Evolutionary conservation across 352 stramenopile species (phyloP).

Genomic region (Lagenidium giganteum): DNA sequence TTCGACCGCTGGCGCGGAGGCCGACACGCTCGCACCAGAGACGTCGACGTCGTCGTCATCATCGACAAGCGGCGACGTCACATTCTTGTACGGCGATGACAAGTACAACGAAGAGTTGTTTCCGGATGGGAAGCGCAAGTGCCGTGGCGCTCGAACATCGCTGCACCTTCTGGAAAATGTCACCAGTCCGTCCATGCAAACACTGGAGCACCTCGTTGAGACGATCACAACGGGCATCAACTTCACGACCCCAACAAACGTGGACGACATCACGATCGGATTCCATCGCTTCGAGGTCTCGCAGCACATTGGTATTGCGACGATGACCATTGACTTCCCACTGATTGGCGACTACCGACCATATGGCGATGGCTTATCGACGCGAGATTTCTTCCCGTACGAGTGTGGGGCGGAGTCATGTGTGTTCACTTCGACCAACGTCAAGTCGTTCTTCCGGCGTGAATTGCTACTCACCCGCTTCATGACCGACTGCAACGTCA

Average conservation of each 20-base stretch:
- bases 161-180: constrained; percentile 22
- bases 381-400: no score
- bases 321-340: constrained; percentile 32
- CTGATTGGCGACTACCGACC: constrained; percentile 22
- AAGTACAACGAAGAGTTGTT: constrained; percentile 5
- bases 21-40: no score
- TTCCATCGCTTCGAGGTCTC: constrained; percentile 32
- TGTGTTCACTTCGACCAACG: constrained; percentile 31
- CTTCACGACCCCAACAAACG: constrained; percentile 22
- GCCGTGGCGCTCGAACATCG: constrained; percentile 27
- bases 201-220: constrained; percentile 14
- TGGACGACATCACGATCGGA: no score
- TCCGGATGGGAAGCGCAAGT: constrained; percentile 19
- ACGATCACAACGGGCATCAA: constrained; percentile 15
- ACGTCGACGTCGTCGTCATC: background rate
- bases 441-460: constrained; percentile 23
- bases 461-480: constrained; percentile 32
- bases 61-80: constrained; percentile 1
- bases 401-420: constrained; percentile 27
- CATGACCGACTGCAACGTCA: constrained; percentile 25
- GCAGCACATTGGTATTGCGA: constrained; percentile 24
- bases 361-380: constrained; percentile 17
- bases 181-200: constrained; percentile 19
- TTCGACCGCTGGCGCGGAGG: no score
- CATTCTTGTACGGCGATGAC: constrained; percentile 11